Percentiles rank a stretch among this genome's conserved stretches.
These are phyloP conservation scores for Candida yuanshanica DNA, from an alignment of 805 yeast genomes.

Conservation along the genomic window DNA sequence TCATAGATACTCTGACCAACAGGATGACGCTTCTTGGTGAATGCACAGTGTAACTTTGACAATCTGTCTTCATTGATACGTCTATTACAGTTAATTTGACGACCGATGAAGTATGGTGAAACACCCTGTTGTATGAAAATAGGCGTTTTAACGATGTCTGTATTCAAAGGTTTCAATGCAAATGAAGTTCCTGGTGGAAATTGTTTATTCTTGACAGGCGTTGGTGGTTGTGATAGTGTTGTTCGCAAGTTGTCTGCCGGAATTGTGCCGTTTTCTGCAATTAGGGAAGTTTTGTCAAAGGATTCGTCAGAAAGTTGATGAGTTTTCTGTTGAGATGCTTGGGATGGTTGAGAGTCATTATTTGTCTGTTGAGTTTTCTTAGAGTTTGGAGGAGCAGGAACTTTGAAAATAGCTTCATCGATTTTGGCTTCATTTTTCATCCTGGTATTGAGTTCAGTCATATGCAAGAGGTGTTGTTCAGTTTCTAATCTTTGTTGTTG, in stretches of 20 bases:
- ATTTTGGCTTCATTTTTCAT: conserved; percentile 1
- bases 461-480: conserved; percentile 16
- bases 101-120: conserved; percentile 67
- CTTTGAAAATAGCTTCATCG: conserved; percentile 18
- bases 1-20: conserved; percentile 52
- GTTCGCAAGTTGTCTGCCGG: not conserved
- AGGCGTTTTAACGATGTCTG: conserved; percentile 40
- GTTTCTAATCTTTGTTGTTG: conserved; percentile 48
- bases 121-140: conserved; percentile 63
- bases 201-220: conserved; percentile 3
- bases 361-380: not conserved
- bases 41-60: conserved; percentile 78
- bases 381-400: conserved; percentile 14
- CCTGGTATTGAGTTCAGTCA: conserved; percentile 1
- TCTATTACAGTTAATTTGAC: conserved; percentile 58
- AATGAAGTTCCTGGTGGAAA: conserved; percentile 59
- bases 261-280: conserved; percentile 3
- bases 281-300: conserved; percentile 19
- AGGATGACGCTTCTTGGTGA: conserved; percentile 59
- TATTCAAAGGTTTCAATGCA: conserved; percentile 45
- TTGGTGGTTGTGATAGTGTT: not conserved
- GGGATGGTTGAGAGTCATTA: conserved; percentile 6
- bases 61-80: conserved; percentile 66
- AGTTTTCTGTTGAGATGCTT: conserved; percentile 9
- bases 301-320: conserved; percentile 10